phyloP scores from a whole-genome alignment of 2,329 filamentous ascomycete genomes.

The Arthroderma sp. region DNA sequence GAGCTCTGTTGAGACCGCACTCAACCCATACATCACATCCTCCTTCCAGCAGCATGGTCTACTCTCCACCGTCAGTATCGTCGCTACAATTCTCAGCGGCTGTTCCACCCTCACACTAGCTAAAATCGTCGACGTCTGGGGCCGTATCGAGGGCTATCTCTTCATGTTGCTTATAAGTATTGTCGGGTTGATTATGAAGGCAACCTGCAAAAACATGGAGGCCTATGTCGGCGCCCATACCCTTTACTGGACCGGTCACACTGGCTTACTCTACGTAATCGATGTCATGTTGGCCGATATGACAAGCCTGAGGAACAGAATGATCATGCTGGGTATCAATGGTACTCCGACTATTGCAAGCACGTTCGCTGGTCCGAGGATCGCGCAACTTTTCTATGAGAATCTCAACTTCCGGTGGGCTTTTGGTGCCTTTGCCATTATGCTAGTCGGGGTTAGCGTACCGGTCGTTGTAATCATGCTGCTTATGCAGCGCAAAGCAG shows the following conservation, averaged over 20 bases:
- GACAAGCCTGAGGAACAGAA: constrained; percentile 44
- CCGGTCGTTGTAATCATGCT: constrained; percentile 44
- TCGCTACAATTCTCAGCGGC: constrained; percentile 42
- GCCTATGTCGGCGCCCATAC: constrained; percentile 34
- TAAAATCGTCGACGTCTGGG: constrained; percentile 50
- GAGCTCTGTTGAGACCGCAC: constrained; percentile 20
- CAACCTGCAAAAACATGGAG: constrained; percentile 45
- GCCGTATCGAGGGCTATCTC: constrained; percentile 43
- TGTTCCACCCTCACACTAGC: constrained; percentile 45
- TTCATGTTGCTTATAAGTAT: constrained; percentile 33
- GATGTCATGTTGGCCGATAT: constrained; percentile 50
- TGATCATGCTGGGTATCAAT: constrained; percentile 44
- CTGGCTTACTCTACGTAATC: constrained; percentile 42
- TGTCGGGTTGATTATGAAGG: constrained; percentile 47
- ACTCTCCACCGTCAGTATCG: constrained; percentile 38
- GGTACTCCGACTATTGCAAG: constrained; percentile 38
- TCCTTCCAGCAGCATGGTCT: constrained; percentile 40
- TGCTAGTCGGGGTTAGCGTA: constrained; percentile 42
- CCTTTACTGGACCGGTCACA: constrained; percentile 44
- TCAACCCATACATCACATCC: constrained; percentile 39
- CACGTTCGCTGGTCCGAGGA: constrained; percentile 32
- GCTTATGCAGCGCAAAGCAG: constrained; percentile 43
- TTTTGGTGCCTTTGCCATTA: constrained; percentile 49
- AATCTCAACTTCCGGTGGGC: constrained; percentile 48
- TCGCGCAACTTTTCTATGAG: constrained; percentile 39